phyloP scores from a whole-genome alignment of 768 basidiomycete genomes.

The Dentipellis fragilis region DNA sequence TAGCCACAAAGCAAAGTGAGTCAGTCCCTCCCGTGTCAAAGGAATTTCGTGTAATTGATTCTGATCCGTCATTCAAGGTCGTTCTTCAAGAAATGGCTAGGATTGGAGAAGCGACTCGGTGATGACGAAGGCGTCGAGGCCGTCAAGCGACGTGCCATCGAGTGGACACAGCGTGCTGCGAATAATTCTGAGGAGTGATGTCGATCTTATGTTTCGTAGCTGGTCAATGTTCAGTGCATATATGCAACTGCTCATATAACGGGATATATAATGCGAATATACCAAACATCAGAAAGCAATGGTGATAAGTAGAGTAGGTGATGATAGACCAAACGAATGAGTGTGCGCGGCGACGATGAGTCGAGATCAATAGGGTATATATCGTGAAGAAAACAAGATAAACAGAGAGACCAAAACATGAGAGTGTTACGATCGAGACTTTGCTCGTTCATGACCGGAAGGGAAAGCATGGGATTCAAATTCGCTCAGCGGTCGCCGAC shows the following conservation, averaged over 20 bases:
- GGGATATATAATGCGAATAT: slow-evolving; percentile 18
- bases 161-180: slow-evolving; percentile 74
- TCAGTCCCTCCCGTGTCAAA: slow-evolving; percentile 24
- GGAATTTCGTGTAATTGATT: background rate
- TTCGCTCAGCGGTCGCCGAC: slow-evolving; percentile 61
- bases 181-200: slow-evolving; percentile 10
- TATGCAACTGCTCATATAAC: slow-evolving; percentile 11
- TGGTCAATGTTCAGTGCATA: slow-evolving; percentile 4
- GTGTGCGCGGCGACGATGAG: slow-evolving; percentile 39
- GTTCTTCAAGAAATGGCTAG: slow-evolving; percentile 98
- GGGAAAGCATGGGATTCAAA: slow-evolving; percentile 47
- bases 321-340: slow-evolving; percentile 31
- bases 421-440: slow-evolving; percentile 39
- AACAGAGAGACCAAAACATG: slow-evolving; percentile 22
- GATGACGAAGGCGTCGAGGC: slow-evolving; percentile 71
- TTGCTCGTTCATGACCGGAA: slow-evolving; percentile 42
- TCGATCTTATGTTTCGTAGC: background rate
- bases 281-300: slow-evolving; percentile 24
- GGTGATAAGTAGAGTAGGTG: slow-evolving; percentile 27
- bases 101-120: slow-evolving; percentile 76
- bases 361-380: slow-evolving; percentile 36
- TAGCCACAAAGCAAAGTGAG: slow-evolving; percentile 90
- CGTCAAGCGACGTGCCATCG: slow-evolving; percentile 85
- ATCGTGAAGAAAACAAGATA: slow-evolving; percentile 26
- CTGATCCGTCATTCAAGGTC: slow-evolving; percentile 35